Evolutionary conservation across 1,284 basidiomycete genomes (phyloP).

Genomic region (Leccinum solheimii): DNA sequence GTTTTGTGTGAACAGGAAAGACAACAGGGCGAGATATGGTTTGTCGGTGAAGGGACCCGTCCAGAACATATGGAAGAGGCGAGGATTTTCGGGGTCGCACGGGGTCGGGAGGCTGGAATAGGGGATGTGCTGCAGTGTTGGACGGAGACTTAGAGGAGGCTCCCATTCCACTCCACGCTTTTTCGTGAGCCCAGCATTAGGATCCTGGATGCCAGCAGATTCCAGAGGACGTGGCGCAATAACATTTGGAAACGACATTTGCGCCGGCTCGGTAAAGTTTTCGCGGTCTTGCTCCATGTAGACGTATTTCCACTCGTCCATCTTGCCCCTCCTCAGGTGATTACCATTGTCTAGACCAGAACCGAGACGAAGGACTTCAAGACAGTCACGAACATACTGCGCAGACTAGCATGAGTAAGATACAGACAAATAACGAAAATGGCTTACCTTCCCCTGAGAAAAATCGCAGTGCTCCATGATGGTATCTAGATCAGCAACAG

Average conservation of each 20-base stretch:
- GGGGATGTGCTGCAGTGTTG: conserved; percentile 40
- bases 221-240: conserved; percentile 29
- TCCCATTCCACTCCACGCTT: conserved; percentile 51
- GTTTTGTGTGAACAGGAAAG: conserved; percentile 77
- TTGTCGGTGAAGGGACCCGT: conserved; percentile 79
- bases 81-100: conserved; percentile 67
- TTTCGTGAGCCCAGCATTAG: conserved; percentile 43
- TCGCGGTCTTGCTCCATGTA: conserved; percentile 55
- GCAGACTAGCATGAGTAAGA: conserved; percentile 14
- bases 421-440: conserved; percentile 1
- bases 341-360: conserved; percentile 63
- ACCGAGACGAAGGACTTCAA: conserved; percentile 70
- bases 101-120: conserved; percentile 40
- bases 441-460: conserved; percentile 68
- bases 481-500: conserved; percentile 83
- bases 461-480: conserved; percentile 91
- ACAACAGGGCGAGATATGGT: conserved; percentile 72
- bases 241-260: conserved; percentile 30
- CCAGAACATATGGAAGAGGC: conserved; percentile 83
- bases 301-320: conserved; percentile 65
- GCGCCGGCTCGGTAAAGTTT: conserved; percentile 38
- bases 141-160: conserved; percentile 36
- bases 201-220: conserved; percentile 35
- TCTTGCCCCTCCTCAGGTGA: conserved; percentile 56
- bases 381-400: conserved; percentile 76